phyloP scores from a whole-genome alignment of 2,329 filamentous ascomycete species.

The Aspergillus proliferans region DNA sequence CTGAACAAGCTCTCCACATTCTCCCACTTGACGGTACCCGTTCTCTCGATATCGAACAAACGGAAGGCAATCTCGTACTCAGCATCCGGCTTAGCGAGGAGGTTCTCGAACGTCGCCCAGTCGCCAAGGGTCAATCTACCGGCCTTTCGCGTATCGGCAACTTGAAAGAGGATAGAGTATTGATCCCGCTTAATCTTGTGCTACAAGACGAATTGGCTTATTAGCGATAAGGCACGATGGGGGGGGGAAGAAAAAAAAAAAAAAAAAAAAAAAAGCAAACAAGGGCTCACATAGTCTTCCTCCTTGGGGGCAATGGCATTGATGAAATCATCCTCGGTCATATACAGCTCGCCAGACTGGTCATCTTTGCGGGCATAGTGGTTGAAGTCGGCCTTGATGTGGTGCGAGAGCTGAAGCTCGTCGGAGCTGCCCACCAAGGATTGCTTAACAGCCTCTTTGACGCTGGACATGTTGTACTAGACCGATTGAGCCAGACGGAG shows the following conservation, averaged over 20 bases:
- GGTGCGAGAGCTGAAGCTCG: constrained; percentile 60
- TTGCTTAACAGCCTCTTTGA: constrained; percentile 72
- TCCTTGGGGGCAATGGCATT: constrained; percentile 77
- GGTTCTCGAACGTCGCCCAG: constrained; percentile 90
- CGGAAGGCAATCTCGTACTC: constrained; percentile 99
- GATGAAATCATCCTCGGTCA: constrained; percentile 83
- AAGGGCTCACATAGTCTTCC: constrained; percentile 81
- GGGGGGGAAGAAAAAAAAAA: not conserved
- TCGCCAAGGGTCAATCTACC: constrained; percentile 75
- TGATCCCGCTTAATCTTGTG: constrained; percentile 97
- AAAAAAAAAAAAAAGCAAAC: not conserved
- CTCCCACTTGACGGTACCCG: constrained; percentile 81
- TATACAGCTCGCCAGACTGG: constrained; percentile 67
- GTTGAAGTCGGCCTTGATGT: constrained; percentile 70
- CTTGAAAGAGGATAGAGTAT: constrained; percentile 85
- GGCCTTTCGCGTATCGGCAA: constrained; percentile 71
- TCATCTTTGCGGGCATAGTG: constrained; percentile 70
- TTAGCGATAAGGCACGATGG: not conserved
- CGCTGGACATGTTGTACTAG: constrained; percentile 38
- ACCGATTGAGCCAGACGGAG: not conserved
- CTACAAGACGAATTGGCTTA: constrained; percentile 42
- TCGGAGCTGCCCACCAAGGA: constrained; percentile 60
- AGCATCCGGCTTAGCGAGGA: constrained; percentile 87
- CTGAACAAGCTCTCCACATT: constrained; percentile 81
- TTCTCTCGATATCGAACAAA: constrained; percentile 81